A percentile compares a stretch with the other conserved stretches of the same genome.
Conservation (phyloP, 306 rosid species). For the Glycine latifolia region DNA sequence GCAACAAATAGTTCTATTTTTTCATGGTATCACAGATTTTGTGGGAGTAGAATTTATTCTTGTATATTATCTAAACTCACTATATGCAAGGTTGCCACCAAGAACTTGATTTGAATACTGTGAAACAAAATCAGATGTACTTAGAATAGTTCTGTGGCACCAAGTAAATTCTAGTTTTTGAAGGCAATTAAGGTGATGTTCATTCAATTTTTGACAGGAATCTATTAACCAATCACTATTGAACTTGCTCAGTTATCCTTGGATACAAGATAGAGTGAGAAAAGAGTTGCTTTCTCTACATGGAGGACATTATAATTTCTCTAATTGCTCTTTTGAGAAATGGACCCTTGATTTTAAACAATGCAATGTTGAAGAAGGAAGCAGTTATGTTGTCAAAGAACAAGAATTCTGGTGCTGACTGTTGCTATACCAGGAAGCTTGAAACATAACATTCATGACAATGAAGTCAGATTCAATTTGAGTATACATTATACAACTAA, state of each 20-base stretch:
- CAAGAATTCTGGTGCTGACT: conserved; percentile 65
- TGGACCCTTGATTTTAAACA: conserved; percentile 76
- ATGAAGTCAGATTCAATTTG: too few species aligned
- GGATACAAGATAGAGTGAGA: conserved; percentile 79
- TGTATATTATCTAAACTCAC: too few species aligned
- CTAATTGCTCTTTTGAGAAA: conserved; percentile 83
- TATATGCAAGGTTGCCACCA: too few species aligned
- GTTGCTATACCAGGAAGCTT: conserved; percentile 6
- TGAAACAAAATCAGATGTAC: too few species aligned
- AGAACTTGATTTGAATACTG: too few species aligned
- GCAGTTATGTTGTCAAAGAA: conserved; percentile 55
- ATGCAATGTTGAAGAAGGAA: conserved; percentile 37
- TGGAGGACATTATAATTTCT: conserved; percentile 83
- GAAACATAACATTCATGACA: conserved; percentile 21
- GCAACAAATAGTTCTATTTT: too few species aligned
- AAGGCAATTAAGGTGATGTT: neutral
- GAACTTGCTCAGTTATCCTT: conserved; percentile 84
- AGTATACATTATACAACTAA: neutral
- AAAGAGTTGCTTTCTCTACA: conserved; percentile 66
- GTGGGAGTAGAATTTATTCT: too few species aligned
- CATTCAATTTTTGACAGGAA: conserved; percentile 61
- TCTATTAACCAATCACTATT: conserved; percentile 72
- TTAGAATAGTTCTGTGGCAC: neutral
- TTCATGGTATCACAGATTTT: too few species aligned
- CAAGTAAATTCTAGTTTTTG: neutral